Evolutionary conservation across 805 yeast genomes (phyloP).

Genomic region (Barnettozyma wickerhamii): DNA sequence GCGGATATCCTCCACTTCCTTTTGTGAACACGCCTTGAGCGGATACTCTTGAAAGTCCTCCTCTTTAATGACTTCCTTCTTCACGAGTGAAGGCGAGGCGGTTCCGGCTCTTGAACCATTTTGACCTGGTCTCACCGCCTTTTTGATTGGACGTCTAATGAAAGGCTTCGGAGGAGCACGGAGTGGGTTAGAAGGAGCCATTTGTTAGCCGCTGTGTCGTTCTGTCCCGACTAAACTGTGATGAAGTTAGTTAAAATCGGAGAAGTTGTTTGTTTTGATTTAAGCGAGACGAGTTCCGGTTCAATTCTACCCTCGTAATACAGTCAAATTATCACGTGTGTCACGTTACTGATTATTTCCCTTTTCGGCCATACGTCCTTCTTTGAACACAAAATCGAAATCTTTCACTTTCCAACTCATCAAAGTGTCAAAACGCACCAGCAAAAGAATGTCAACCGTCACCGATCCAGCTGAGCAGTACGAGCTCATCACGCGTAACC

Average conservation of each 20-base stretch:
- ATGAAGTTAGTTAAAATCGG: not conserved
- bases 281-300: no score
- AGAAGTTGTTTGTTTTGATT: not conserved
- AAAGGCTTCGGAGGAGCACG: slow-evolving; percentile 5
- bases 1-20: slow-evolving; percentile 68
- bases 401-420: not conserved
- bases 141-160: not conserved
- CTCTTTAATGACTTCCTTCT: slow-evolving; percentile 19
- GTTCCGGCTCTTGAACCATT: not conserved
- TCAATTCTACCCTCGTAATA: no score
- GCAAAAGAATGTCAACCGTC: no score
- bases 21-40: slow-evolving; percentile 65
- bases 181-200: slow-evolving; percentile 8
- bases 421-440: no score
- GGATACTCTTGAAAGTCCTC: slow-evolving; percentile 35
- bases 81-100: slow-evolving; percentile 11
- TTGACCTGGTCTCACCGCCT: not conserved
- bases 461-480: slow-evolving; percentile 58
- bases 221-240: not conserved
- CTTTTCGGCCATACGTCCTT: not conserved
- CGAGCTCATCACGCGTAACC: slow-evolving; percentile 73
- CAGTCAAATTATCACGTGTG: not conserved
- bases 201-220: not conserved
- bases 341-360: not conserved
- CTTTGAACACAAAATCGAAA: not conserved